Base-by-base conservation (phyloP, 257 asterid genomes). In the Mentha longifolia region DNA sequence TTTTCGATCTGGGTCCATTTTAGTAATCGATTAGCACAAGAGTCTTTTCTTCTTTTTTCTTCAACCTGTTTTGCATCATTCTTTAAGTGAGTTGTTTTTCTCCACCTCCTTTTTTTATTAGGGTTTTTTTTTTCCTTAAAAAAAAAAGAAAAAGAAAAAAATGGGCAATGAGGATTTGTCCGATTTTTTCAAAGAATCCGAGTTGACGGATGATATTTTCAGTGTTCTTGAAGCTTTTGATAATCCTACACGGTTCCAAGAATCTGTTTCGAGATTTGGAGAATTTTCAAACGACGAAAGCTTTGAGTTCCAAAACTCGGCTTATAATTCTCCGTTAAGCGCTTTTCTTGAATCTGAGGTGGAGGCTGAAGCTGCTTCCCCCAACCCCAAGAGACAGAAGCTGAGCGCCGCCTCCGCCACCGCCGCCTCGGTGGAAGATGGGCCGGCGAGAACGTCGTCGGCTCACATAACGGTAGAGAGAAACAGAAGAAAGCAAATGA, bases 401-500 rank as follows among this genome's bases (percentile, higher is more conserved):
- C 59, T 83, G 57, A 67, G 22, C 63, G 39, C 52, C 0, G 37
- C 70, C 6, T 19, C 61, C 6, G 25, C 52, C 0, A 3, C 77
- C 0, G 71, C 70, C 1, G 33, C 82, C 7, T 60, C 81, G 6
- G 69, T 77, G 5, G 95, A 83, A 31, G 86, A 78, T 12, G 87
- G 82, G 64, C 88, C 75, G 16, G 83, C 83, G 8, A 83, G 67
- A 65, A 69, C 0, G 12, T 28, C 2, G 11, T 58, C 66, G 51
- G 76, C 92, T 7, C 97, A 91, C 65, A 87, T 91, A 7, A 78
- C 92, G 0, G 97, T 91, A 61, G 97, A 91, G 83, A 78, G 97
- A 74, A 89, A 91, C 65, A 72, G 97, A 35, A 76, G 97, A 77
- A 91, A 86, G 86, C 97, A 91, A 78, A 91, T 91, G 96, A 91